A percentile compares a stretch with the other conserved stretches of the same genome.
These are phyloP conservation scores for Solanum bulbocastanum DNA, from an alignment of 257 asterid species.

Conservation along the genomic window DNA sequence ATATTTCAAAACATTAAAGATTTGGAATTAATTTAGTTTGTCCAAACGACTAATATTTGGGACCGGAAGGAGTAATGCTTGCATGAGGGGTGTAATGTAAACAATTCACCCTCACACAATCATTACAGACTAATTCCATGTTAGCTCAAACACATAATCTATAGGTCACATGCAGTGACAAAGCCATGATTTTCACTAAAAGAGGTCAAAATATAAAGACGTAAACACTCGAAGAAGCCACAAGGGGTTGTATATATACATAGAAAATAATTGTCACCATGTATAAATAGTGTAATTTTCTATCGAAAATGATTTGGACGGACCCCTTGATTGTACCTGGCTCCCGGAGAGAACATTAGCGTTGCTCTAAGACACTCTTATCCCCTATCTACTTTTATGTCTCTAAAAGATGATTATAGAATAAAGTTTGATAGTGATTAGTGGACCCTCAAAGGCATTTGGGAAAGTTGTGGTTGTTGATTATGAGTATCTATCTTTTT, in stretches of 20 bases:
- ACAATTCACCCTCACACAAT: neutral
- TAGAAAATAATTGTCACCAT: too few relatives aligned
- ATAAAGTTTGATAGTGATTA: neutral
- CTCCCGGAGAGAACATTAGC: neutral
- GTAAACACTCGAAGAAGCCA: too few relatives aligned
- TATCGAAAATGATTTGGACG: neutral
- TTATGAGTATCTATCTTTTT: neutral
- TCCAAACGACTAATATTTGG: too few relatives aligned
- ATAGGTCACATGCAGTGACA: fast-evolving
- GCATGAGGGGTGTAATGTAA: neutral
- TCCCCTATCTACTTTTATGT: neutral
- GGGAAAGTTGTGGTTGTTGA: neutral
- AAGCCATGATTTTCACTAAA: neutral
- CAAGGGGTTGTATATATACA: too few relatives aligned
- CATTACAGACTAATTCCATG: neutral
- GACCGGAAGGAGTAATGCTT: too few relatives aligned
- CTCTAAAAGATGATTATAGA: neutral
- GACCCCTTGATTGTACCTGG: neutral
- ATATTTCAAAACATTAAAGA: too few relatives aligned
- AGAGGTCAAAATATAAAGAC: too few relatives aligned
- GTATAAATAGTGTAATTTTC: too few relatives aligned
- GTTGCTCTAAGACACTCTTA: neutral
- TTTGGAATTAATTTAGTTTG: too few relatives aligned
- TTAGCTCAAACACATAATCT: neutral
- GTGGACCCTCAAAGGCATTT: neutral